phyloP scores from a whole-genome alignment of 2,329 filamentous ascomycete species.

The Cladosporium oxysporum region DNA sequence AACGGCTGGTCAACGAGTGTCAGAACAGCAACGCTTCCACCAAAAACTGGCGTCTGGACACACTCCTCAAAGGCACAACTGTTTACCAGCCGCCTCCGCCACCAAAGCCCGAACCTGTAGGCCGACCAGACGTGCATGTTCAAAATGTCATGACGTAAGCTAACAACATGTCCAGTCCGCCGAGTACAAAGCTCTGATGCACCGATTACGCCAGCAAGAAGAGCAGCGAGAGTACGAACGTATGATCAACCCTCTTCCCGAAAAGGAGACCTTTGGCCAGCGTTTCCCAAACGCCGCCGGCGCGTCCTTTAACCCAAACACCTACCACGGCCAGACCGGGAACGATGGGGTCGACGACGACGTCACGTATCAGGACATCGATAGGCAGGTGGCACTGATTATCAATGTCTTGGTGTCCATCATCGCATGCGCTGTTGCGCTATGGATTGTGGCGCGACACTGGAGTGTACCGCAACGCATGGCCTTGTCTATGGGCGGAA shows the following conservation, averaged over 20 bases:
- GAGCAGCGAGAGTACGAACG: constrained; percentile 80
- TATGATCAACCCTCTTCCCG: constrained; percentile 66
- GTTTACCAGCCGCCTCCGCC: constrained; percentile 79
- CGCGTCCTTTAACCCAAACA: constrained; percentile 42
- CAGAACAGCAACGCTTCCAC: constrained; percentile 13
- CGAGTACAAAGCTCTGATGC: constrained; percentile 88
- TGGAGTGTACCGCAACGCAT: constrained; percentile 72
- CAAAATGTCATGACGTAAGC: constrained; percentile 6
- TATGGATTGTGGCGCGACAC: constrained; percentile 77
- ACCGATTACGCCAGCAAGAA: constrained; percentile 76
- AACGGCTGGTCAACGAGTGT: constrained; percentile 44
- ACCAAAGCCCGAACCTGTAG: constrained; percentile 74
- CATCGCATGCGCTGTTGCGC: constrained; percentile 71
- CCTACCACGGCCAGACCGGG: constrained; percentile 40
- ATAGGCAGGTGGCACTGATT: constrained; percentile 80
- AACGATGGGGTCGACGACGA: constrained; percentile 57
- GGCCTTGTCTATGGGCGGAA: constrained; percentile 70
- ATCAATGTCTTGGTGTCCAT: constrained; percentile 89
- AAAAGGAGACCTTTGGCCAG: constrained; percentile 60
- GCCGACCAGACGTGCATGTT: constrained; percentile 32
- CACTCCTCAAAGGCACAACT: constrained; percentile 68
- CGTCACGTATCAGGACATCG: constrained; percentile 69
- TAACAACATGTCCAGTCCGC: constrained; percentile 56
- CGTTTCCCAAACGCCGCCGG: constrained; percentile 56
- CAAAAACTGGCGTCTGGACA: constrained; percentile 59